phyloP scores from a whole-genome alignment of 805 yeast species.

The Metschnikowia continentalis region DNA sequence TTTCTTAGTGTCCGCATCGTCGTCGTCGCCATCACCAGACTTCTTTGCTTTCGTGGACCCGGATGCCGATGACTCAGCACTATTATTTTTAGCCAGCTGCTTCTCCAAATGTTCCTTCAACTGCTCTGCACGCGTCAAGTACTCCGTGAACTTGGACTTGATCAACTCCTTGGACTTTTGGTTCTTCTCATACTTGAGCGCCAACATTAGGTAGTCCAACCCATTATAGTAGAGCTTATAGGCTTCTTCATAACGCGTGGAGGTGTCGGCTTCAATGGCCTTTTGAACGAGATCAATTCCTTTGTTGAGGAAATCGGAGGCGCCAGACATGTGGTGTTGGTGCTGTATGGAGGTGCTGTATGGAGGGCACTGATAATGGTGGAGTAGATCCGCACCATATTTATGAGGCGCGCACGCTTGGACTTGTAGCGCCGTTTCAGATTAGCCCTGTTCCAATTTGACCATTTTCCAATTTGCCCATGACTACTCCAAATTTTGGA shows the following conservation, averaged over 20 bases:
- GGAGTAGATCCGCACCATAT: slow-evolving; percentile 1
- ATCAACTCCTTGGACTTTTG: slow-evolving; percentile 84
- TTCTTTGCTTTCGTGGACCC: slow-evolving; percentile 58
- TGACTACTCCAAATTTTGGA: not conserved
- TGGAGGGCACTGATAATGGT: not conserved
- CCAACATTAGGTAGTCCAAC: slow-evolving; percentile 90
- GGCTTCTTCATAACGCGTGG: slow-evolving; percentile 88
- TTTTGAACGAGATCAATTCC: slow-evolving; percentile 93
- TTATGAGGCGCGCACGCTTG: slow-evolving; percentile 1
- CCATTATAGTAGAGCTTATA: slow-evolving; percentile 90
- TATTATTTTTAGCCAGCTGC: slow-evolving; percentile 40
- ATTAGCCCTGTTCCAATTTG: not conserved
- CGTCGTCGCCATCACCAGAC: slow-evolving; percentile 54
- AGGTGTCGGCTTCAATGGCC: slow-evolving; percentile 92
- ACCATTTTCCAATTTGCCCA: not conserved
- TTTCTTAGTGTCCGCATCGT: slow-evolving; percentile 81
- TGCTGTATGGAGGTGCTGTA: not conserved
- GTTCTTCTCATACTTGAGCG: slow-evolving; percentile 89
- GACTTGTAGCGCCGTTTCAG: not conserved
- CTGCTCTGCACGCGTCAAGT: slow-evolving; percentile 89
- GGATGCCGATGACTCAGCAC: slow-evolving; percentile 50
- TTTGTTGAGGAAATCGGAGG: slow-evolving; percentile 75
- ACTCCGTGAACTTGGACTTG: slow-evolving; percentile 85
- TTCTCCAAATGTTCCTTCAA: slow-evolving; percentile 83
- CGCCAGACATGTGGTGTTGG: slow-evolving; percentile 22